Percentiles rank a stretch among this genome's conserved stretches.
These are phyloP conservation scores for Skeletonema grethae DNA, from an alignment of 108 stramenopile species.

Conservation along the genomic window DNA sequence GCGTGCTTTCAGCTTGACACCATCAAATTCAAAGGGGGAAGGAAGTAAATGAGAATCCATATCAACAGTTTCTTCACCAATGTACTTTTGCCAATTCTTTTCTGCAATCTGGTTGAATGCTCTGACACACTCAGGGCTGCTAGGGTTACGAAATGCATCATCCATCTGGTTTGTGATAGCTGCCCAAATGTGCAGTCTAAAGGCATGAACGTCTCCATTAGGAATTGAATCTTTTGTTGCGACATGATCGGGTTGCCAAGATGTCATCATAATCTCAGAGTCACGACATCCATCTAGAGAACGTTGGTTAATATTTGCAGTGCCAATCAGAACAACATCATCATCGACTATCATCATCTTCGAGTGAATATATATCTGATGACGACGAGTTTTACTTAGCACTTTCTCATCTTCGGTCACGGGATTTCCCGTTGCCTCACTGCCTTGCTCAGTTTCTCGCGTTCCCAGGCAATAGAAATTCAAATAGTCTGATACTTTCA, in stretches of 20 bases:
- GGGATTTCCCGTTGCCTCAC: slow-evolving; percentile 27
- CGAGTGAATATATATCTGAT: slow-evolving; percentile 69
- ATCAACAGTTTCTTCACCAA: slow-evolving; percentile 37
- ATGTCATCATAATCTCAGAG: slow-evolving; percentile 61
- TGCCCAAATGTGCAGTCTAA: slow-evolving; percentile 48
- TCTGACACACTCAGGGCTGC: slow-evolving; percentile 43
- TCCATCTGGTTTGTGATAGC: slow-evolving; percentile 47
- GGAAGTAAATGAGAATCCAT: slow-evolving; percentile 49
- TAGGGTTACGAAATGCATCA: slow-evolving; percentile 49
- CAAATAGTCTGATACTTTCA: slow-evolving; percentile 53
- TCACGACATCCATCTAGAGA: slow-evolving; percentile 62
- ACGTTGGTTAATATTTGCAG: slow-evolving; percentile 72
- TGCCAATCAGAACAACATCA: slow-evolving; percentile 61
- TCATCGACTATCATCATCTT: slow-evolving; percentile 81
- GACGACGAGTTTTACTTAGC: slow-evolving; percentile 44
- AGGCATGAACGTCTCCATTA: slow-evolving; percentile 51
- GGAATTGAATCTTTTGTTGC: slow-evolving; percentile 39
- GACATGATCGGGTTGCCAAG: slow-evolving; percentile 51
- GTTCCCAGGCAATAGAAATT: slow-evolving; percentile 55
- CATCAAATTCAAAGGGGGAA: slow-evolving; percentile 37
- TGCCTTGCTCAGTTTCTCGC: slow-evolving; percentile 42
- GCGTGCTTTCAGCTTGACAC: slow-evolving; percentile 30
- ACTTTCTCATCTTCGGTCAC: slow-evolving; percentile 40
- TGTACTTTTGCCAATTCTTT: slow-evolving; percentile 42
- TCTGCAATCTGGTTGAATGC: slow-evolving; percentile 48